These are phyloP conservation scores for Knufia fluminis DNA, from an alignment of 2,329 filamentous ascomycete genomes.

Conservation along the genomic window DNA sequence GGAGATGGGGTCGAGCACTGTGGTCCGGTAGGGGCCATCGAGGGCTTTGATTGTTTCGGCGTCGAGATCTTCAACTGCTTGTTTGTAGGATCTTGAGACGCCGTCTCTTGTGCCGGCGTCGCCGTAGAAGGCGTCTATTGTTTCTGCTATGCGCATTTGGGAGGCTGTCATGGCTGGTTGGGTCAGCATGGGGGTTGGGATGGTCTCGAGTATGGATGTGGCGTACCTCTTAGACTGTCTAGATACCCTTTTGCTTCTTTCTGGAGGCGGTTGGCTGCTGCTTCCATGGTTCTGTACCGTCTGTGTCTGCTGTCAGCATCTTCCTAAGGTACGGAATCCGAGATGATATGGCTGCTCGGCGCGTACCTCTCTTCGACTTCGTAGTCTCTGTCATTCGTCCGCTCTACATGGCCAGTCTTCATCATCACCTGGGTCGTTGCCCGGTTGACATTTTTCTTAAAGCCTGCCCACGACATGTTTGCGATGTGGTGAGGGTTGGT, in stretches of 20 bases:
- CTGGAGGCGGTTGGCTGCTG: conserved; percentile 80
- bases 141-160: conserved; percentile 98
- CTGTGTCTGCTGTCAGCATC: conserved; percentile 38
- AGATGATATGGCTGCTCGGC: neutral
- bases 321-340: conserved; percentile 3
- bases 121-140: conserved; percentile 98
- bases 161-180: conserved; percentile 90
- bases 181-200: conserved; percentile 2
- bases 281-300: conserved; percentile 95
- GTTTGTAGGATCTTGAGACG: conserved; percentile 93
- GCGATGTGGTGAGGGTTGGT: conserved; percentile 2
- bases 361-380: conserved; percentile 84
- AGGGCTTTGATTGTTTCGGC: conserved; percentile 97
- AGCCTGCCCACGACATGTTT: conserved; percentile 45
- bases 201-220: neutral
- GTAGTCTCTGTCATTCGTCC: conserved; percentile 96
- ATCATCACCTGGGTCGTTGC: conserved; percentile 99
- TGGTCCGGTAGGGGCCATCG: conserved; percentile 76
- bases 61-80: conserved; percentile 94
- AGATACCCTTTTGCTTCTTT: conserved; percentile 98
- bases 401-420: conserved; percentile 98
- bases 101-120: conserved; percentile 91
- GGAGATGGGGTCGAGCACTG: conserved; percentile 89
- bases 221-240: conserved; percentile 76
- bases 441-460: conserved; percentile 96